Conservation (phyloP, 192 early-diverging fungal species). For the Allomyces arbusculus region DNA sequence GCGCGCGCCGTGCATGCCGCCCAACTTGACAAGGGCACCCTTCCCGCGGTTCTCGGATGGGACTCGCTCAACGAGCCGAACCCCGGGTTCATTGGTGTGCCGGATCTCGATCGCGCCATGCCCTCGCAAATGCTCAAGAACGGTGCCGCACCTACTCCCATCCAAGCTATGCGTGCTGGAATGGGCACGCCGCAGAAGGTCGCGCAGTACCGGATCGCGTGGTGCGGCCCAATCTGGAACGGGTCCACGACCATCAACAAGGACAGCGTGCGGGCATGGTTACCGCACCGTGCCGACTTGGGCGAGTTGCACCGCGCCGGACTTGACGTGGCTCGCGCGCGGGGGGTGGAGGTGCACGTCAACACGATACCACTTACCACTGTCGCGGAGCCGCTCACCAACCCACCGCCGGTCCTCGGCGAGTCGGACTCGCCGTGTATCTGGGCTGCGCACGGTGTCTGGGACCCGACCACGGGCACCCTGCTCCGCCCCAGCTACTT, state of each 20-base stretch:
- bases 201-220: slow-evolving; percentile 23
- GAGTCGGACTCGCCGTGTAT: slow-evolving; percentile 12
- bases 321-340: not conserved
- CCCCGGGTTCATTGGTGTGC: slow-evolving; percentile 21
- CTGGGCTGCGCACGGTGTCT: slow-evolving; percentile 31
- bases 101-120: slow-evolving; percentile 20
- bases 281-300: not conserved
- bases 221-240: slow-evolving; percentile 23
- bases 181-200: slow-evolving; percentile 19
- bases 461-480: slow-evolving; percentile 9
- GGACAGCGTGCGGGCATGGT: slow-evolving; percentile 16
- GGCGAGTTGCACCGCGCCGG: not conserved
- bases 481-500: slow-evolving; percentile 22
- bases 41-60: slow-evolving; percentile 25
- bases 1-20: slow-evolving; percentile 17
- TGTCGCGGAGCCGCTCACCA: not conserved
- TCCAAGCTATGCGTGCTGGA: slow-evolving; percentile 27
- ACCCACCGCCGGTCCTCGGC: slow-evolving; percentile 5
- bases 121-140: slow-evolving; percentile 22
- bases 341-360: not conserved
- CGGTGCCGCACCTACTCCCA: slow-evolving; percentile 28
- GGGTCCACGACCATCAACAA: slow-evolving; percentile 20
- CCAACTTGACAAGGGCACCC: slow-evolving; percentile 10
- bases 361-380: not conserved
- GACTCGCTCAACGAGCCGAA: slow-evolving; percentile 37